phyloP scores from a whole-genome alignment of 129 eudicot genomes.

The Flaveria bidentis region DNA sequence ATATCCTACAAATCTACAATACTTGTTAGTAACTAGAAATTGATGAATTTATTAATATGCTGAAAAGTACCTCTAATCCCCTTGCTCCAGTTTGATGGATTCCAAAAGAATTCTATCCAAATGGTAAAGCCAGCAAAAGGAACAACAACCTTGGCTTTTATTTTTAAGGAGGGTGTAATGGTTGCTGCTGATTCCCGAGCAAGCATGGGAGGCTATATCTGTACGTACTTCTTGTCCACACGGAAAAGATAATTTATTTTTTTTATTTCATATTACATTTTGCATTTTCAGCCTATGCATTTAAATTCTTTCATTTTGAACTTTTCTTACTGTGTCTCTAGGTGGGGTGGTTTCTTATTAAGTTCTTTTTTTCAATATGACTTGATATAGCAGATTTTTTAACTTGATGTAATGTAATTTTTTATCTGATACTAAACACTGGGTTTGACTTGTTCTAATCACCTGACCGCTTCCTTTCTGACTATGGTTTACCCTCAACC shows the following conservation, averaged over 20 bases:
- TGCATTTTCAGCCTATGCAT: conserved; percentile 3
- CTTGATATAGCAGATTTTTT: not conserved
- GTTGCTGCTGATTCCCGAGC: conserved; percentile 99
- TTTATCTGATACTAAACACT: not conserved
- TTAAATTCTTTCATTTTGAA: conserved; percentile 2
- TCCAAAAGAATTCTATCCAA: conserved; percentile 83
- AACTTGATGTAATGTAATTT: not conserved
- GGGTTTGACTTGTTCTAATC: not conserved
- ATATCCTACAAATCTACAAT: not conserved
- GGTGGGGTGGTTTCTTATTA: not conserved
- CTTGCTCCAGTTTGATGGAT: conserved; percentile 76
- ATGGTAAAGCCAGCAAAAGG: conserved; percentile 99
- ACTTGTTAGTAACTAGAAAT: not conserved
- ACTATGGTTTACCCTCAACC: not conserved
- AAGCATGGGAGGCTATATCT: conserved; percentile 99
- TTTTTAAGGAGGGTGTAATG: conserved; percentile 86
- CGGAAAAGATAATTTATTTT: not conserved
- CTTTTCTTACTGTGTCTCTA: not conserved
- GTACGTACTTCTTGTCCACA: conserved; percentile 36
- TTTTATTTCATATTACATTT: not conserved
- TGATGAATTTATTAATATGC: not conserved
- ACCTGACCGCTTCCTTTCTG: not conserved
- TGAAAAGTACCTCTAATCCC: not conserved
- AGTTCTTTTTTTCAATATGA: not conserved
- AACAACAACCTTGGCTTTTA: conserved; percentile 90